phyloP scores from a whole-genome alignment of 139 green algal species.

The Nannochloris sp. region DNA sequence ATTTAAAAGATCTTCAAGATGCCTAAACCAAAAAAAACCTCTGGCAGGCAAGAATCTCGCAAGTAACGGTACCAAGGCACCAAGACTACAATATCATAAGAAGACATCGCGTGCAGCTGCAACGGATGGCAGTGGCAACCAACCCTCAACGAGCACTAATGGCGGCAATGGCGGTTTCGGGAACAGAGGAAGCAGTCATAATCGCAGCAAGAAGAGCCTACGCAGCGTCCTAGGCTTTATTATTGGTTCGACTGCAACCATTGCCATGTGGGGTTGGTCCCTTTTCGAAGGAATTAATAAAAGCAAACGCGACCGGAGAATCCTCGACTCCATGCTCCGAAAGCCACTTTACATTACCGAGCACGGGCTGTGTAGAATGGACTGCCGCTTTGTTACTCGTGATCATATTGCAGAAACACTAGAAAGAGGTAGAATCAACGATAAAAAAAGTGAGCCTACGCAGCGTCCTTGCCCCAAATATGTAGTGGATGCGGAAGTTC shows the following conservation, averaged over 20 bases:
- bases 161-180: not conserved
- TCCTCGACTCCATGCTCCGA: conserved; percentile 12
- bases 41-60: not conserved
- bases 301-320: not conserved
- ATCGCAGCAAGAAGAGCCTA: not conserved
- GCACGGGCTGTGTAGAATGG: conserved; percentile 42
- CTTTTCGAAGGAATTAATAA: not conserved
- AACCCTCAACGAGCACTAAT: not conserved
- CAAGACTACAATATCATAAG: not conserved
- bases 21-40: not conserved
- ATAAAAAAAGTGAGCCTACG: conserved; percentile 23
- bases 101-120: not conserved
- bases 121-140: not conserved
- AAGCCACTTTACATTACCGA: conserved; percentile 31
- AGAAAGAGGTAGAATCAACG: conserved; percentile 25
- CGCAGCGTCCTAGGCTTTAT: conserved; percentile 1
- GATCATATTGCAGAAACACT: conserved; percentile 21
- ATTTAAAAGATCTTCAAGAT: no score
- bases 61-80: not conserved
- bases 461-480: conserved; percentile 38
- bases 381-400: conserved; percentile 33
- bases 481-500: conserved; percentile 28
- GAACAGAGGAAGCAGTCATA: not conserved
- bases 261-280: not conserved
- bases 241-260: conserved; percentile 1